These are phyloP conservation scores for Cryptococcus wingfieldii DNA, from an alignment of 1,284 basidiomycete genomes.

Conservation along the genomic window DNA sequence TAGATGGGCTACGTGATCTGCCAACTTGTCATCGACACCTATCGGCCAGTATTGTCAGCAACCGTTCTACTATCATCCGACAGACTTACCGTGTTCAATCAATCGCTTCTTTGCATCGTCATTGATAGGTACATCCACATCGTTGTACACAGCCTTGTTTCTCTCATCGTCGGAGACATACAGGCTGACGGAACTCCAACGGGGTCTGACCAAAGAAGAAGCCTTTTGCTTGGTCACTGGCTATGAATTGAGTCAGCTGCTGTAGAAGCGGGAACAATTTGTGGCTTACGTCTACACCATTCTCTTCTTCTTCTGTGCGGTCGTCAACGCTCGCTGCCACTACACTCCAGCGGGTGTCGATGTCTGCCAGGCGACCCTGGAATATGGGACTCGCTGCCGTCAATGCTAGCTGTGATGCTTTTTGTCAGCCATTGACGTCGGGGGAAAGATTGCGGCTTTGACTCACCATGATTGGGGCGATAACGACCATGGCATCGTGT, in stretches of 20 bases:
- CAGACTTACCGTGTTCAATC: conserved; percentile 61
- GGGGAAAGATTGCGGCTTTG: no score
- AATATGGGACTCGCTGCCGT: conserved; percentile 92
- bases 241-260: conserved; percentile 48
- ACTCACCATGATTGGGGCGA: conserved; percentile 87
- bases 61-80: background rate
- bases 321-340: conserved; percentile 97
- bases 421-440: background rate
- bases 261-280: background rate
- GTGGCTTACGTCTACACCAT: conserved; percentile 60
- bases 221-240: conserved; percentile 68
- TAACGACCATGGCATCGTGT: conserved; percentile 90
- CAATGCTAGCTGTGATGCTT: conserved; percentile 66
- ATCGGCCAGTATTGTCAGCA: background rate
- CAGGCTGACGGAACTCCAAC: conserved; percentile 92
- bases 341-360: conserved; percentile 98
- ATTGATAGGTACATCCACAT: conserved; percentile 78
- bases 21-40: conserved; percentile 86
- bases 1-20: conserved; percentile 89
- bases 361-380: conserved; percentile 90
- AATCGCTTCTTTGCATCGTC: conserved; percentile 67
- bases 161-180: conserved; percentile 84
- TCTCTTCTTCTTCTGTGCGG: conserved; percentile 92
- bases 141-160: conserved; percentile 91
- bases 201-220: conserved; percentile 71